phyloP scores from a whole-genome alignment of 2,329 filamentous ascomycete species.

The Aspergillus hiratsukae region DNA sequence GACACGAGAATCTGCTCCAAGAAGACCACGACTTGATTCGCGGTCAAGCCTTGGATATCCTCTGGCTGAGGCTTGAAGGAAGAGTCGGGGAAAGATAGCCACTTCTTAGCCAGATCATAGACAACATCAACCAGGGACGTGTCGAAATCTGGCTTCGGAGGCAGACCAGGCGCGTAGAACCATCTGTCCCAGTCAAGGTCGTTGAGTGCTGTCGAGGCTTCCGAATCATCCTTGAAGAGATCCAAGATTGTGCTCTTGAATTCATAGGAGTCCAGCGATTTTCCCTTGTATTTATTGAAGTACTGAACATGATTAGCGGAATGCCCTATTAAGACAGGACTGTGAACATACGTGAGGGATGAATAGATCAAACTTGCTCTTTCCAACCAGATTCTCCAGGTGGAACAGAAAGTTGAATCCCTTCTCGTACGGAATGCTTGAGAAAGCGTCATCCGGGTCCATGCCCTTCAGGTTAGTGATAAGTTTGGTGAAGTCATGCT shows the following conservation, averaged over 20 bases:
- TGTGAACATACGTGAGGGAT: slow-evolving; percentile 63
- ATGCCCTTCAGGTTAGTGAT: slow-evolving; percentile 82
- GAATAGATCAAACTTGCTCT: slow-evolving; percentile 87
- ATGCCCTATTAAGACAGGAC: not conserved
- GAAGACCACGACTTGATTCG: slow-evolving; percentile 89
- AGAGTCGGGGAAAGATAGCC: slow-evolving; percentile 55
- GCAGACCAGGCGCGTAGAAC: slow-evolving; percentile 84
- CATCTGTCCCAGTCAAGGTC: slow-evolving; percentile 83
- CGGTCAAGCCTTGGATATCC: slow-evolving; percentile 71
- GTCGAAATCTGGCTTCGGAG: slow-evolving; percentile 87
- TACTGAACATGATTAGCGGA: slow-evolving; percentile 48
- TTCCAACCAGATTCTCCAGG: slow-evolving; percentile 78
- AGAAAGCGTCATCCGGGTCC: slow-evolving; percentile 95
- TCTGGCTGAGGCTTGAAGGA: slow-evolving; percentile 57
- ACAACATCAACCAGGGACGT: slow-evolving; percentile 81
- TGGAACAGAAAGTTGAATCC: slow-evolving; percentile 92
- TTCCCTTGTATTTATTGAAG: slow-evolving; percentile 77
- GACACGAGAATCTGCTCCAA: slow-evolving; percentile 73
- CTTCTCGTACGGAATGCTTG: slow-evolving; percentile 89
- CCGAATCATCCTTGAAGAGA: slow-evolving; percentile 71
- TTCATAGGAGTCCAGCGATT: slow-evolving; percentile 87
- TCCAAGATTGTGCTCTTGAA: slow-evolving; percentile 84
- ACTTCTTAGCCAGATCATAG: slow-evolving; percentile 76
- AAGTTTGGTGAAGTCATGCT: slow-evolving; percentile 91
- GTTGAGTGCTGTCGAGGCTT: slow-evolving; percentile 57